A percentile compares a stretch with the other conserved stretches of the same genome.
These are phyloP conservation scores for Lipomyces orientalis DNA, from an alignment of 805 yeast species.

Conservation along the genomic window DNA sequence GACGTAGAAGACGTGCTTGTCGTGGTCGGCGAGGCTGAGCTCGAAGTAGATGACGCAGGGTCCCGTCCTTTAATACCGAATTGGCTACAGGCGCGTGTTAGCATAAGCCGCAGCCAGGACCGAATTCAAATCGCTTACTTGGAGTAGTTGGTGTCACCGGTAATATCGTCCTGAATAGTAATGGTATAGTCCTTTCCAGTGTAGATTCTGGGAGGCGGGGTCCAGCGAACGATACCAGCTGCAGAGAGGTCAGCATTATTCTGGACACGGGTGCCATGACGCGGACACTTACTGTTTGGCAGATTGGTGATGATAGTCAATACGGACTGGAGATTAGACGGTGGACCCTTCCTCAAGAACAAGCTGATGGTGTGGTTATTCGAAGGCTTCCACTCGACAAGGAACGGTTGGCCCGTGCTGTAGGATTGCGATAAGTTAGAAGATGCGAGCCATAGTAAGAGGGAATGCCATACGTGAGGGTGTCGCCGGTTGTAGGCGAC, in stretches of 20 bases:
- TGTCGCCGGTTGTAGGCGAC: slow-evolving; percentile 29
- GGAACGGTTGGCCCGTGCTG: slow-evolving; percentile 34
- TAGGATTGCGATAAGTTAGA: not conserved
- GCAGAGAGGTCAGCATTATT: not conserved
- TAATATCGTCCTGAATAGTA: slow-evolving; percentile 43
- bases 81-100: slow-evolving; percentile 2
- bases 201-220: slow-evolving; percentile 43
- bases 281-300: slow-evolving; percentile 40
- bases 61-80: slow-evolving; percentile 25
- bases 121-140: slow-evolving; percentile 38
- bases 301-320: slow-evolving; percentile 45
- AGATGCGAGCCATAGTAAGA: not conserved
- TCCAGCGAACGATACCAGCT: slow-evolving; percentile 49
- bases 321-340: slow-evolving; percentile 44
- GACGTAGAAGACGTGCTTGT: not conserved
- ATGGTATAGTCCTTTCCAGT: slow-evolving; percentile 46
- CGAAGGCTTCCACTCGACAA: slow-evolving; percentile 34
- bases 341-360: slow-evolving; percentile 44
- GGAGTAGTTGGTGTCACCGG: slow-evolving; percentile 47
- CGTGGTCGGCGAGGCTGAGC: slow-evolving; percentile 9
- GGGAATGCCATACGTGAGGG: slow-evolving; percentile 19
- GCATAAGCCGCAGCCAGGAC: not conserved
- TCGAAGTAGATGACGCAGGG: slow-evolving; percentile 13
- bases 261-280: not conserved
- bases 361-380: slow-evolving; percentile 43